Percentiles rank a stretch among this genome's conserved stretches.
These are phyloP conservation scores for Didymella sp. DNA, from an alignment of 2,329 filamentous ascomycete genomes.

Conservation along the genomic window DNA sequence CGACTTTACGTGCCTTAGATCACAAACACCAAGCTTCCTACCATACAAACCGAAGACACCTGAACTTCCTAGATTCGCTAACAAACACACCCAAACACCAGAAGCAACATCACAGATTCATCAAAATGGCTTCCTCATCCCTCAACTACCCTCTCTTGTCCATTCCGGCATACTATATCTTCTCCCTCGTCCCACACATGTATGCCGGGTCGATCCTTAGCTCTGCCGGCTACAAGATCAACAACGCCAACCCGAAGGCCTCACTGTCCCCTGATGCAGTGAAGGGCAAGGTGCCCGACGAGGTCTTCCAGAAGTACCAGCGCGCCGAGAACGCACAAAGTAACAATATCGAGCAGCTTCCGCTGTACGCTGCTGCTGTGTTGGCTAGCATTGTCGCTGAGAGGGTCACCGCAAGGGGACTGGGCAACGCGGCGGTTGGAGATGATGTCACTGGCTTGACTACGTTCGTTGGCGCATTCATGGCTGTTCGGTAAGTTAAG, in stretches of 20 bases:
- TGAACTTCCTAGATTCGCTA: no score
- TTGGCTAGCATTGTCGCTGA: conserved; percentile 36
- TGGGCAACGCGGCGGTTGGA: conserved; percentile 16
- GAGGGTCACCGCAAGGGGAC: conserved; percentile 26
- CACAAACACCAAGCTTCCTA: neutral
- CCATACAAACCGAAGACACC: neutral
- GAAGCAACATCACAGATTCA: neutral
- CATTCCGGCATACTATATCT: conserved; percentile 39
- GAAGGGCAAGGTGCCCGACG: conserved; percentile 37
- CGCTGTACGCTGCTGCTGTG: conserved; percentile 34
- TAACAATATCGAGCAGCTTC: conserved; percentile 37
- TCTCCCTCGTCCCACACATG: conserved; percentile 31
- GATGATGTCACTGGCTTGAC: conserved; percentile 31
- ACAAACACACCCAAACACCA: neutral
- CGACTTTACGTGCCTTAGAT: neutral
- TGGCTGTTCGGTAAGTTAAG: conserved; percentile 21
- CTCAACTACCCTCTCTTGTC: conserved; percentile 38
- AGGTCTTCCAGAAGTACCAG: conserved; percentile 36
- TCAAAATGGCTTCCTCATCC: conserved; percentile 25
- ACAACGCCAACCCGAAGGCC: conserved; percentile 38
- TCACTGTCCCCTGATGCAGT: conserved; percentile 29
- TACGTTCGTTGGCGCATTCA: conserved; percentile 30
- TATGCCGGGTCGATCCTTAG: conserved; percentile 28
- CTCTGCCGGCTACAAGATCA: conserved; percentile 29
- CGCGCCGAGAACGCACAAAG: conserved; percentile 37